These are phyloP conservation scores for Catharanthus roseus DNA, from an alignment of 257 asterid genomes.

Conservation along the genomic window DNA sequence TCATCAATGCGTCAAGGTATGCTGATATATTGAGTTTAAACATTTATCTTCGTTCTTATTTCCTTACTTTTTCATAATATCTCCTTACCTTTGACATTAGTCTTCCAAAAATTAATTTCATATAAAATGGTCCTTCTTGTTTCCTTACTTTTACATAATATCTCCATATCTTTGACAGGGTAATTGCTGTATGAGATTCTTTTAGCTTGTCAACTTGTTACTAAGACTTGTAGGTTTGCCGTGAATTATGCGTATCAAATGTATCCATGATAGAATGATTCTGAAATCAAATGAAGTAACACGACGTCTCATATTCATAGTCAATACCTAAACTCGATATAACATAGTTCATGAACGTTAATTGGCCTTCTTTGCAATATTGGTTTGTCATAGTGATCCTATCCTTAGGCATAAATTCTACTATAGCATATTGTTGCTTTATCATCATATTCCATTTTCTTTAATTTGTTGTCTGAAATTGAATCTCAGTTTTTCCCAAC, in stretches of 20 bases:
- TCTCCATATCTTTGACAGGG: too few species aligned
- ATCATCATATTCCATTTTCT: background rate
- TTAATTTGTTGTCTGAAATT: background rate
- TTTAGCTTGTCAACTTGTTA: background rate
- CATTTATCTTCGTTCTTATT: background rate
- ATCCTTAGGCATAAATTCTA: background rate
- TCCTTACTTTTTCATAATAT: background rate
- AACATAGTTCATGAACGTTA: background rate
- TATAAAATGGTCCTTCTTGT: background rate
- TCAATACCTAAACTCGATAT: background rate
- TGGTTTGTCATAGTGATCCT: background rate
- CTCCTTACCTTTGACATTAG: background rate
- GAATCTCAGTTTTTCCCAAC: background rate
- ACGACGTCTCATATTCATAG: background rate
- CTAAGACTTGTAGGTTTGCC: background rate
- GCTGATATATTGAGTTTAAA: slow-evolving; percentile 21
- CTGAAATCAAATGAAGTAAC: background rate
- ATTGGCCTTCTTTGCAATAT: background rate
- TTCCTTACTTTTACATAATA: too few species aligned
- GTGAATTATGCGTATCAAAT: background rate
- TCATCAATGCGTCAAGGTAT: slow-evolving; percentile 98
- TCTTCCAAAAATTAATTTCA: slow-evolving; percentile 6
- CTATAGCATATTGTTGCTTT: background rate
- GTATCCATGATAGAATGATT: background rate
- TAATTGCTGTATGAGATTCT: background rate